Evolutionary conservation across 108 stramenopile genomes (phyloP).

Genomic region (Asterionellopsis glacialis): DNA sequence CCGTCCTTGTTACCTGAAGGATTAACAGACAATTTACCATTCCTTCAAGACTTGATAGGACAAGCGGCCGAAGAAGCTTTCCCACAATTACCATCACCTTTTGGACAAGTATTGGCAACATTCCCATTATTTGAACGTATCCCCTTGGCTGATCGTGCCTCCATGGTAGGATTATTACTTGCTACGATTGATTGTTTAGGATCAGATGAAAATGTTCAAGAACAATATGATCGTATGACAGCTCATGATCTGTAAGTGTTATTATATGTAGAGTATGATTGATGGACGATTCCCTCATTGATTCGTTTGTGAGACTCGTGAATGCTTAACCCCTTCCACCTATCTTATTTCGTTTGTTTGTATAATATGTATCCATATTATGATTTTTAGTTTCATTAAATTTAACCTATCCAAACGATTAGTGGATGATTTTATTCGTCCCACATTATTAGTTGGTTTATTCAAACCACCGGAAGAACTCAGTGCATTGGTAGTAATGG

Average conservation of each 20-base stretch:
- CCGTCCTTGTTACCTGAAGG: constrained; percentile 13
- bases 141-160: constrained; percentile 78
- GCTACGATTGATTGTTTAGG: constrained; percentile 88
- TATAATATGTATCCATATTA: no score
- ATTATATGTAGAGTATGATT: no score
- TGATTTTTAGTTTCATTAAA: constrained; percentile 29
- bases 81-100: constrained; percentile 78
- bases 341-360: no score
- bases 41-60: constrained; percentile 10
- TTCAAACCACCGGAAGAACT: constrained; percentile 92
- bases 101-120: constrained; percentile 87
- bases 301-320: no score
- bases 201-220: constrained; percentile 56
- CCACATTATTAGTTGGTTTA: constrained; percentile 70
- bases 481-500: constrained; percentile 89
- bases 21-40: constrained; percentile 12
- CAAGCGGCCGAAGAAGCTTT: constrained; percentile 32
- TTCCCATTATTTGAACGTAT: constrained; percentile 88
- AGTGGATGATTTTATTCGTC: constrained; percentile 83
- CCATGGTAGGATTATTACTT: constrained; percentile 84
- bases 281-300: no score
- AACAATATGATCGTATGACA: constrained; percentile 90
- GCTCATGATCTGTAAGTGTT: constrained; percentile 65
- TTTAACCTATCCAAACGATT: constrained; percentile 71
- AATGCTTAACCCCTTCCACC: no score